Evolutionary conservation across 495 filamentous ascomycete species (phyloP), one percentile per base, ranked within the genome.

Genomic region (Cetradonia linearis): DNA sequence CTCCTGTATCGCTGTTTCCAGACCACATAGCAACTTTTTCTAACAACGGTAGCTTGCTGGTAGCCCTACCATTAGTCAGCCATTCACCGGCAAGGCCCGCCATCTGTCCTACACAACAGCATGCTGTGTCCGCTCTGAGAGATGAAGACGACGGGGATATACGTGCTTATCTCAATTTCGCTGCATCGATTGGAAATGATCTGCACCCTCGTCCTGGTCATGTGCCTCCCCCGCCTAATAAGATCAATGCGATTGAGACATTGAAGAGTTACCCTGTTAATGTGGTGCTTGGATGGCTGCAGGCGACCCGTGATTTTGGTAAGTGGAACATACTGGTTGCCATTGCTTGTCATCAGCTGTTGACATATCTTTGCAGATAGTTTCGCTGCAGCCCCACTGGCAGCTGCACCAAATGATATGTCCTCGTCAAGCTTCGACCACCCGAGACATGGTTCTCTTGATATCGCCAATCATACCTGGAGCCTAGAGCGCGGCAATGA

Each of bases 61-160:
- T 4, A 46, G 42, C 42, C 42, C 13, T 25, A 46, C 20, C 42
- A 11, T 25, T 46, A 13, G 42, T 46, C 42, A 46, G 42, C 42
- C 13, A 46, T 46, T 13, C 42, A 11, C 20, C 20, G 42, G n/a
- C 20, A 46, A 46, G 42, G 13, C 42, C 13, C 42, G 13, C n/a
- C 20, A 23, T 13, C 3, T 3, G 1, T 46, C 42, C 5, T 23
- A 46, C 42, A 25, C 49, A 20, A 25, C 55, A 57, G 3, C 30
- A 36, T 34, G 56, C 56, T 34, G 23, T 48, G 20, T 14, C 0
- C 2, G 10, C 46, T n/a, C 13, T 58, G 23, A 58, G 34, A 27
- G 42, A 48, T 25, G 56, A 48, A 28, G 42, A 58, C 5, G 56
- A 58, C 4, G 13, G 42, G 6, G 18, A 34, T 6, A 58, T 58